These are phyloP conservation scores for Phytophthora pini DNA, from an alignment of 352 stramenopile species.

Conservation along the genomic window DNA sequence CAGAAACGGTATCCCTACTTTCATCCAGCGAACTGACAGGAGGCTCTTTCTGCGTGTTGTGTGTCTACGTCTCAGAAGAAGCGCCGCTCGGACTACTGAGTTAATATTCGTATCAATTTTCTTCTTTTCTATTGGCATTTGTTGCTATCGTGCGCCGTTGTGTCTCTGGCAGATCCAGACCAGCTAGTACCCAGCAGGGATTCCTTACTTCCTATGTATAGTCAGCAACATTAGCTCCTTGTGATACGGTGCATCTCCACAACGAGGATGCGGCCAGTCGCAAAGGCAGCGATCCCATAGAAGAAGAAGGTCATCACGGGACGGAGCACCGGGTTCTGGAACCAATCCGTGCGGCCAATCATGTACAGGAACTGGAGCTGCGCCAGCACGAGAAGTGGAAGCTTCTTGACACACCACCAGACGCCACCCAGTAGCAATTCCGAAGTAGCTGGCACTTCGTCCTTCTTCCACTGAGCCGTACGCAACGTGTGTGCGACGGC, in stretches of 20 bases:
- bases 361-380: constrained; percentile 70
- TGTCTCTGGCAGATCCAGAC: constrained; percentile 18
- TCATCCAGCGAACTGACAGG: constrained; percentile 1
- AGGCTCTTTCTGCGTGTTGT: constrained; percentile 19
- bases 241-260: constrained; percentile 66
- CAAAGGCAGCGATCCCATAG: constrained; percentile 39
- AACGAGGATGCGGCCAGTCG: constrained; percentile 62
- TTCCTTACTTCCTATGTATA: constrained; percentile 26
- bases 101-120: constrained; percentile 27
- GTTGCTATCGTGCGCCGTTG: constrained; percentile 17
- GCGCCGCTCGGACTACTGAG: constrained; percentile 60
- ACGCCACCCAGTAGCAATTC: constrained; percentile 62
- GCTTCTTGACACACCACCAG: constrained; percentile 52
- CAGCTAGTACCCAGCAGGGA: constrained; percentile 19
- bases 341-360: constrained; percentile 69
- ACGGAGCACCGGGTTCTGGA: constrained; percentile 80
- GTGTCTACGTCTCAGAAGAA: constrained; percentile 54
- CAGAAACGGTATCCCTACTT: constrained; percentile 11
- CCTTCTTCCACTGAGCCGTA: constrained; percentile 71
- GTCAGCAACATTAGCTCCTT: constrained; percentile 39
- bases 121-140: constrained; percentile 34
- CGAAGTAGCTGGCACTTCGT: constrained; percentile 62
- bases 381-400: constrained; percentile 55
- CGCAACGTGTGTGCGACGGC: constrained; percentile 71
- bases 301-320: constrained; percentile 69